Conservation (phyloP, 352 stramenopile species). For the Globisporangium recalcitrans region DNA sequence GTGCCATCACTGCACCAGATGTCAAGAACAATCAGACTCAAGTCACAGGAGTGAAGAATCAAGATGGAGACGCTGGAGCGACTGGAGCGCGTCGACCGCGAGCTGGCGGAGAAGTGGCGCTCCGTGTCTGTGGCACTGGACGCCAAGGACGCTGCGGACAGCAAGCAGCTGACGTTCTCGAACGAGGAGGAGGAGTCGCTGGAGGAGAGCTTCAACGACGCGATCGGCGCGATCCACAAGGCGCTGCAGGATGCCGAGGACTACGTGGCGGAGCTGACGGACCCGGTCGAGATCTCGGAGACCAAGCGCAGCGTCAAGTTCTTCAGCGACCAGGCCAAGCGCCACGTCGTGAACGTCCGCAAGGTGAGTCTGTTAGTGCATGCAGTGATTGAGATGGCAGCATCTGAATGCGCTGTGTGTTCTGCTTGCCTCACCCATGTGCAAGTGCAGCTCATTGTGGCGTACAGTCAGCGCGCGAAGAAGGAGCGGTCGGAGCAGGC, state of each 20-base stretch:
- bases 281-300: conserved; percentile 23
- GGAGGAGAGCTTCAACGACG: conserved; percentile 52
- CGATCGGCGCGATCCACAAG: conserved; percentile 29
- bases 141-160: not conserved
- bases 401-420: not conserved
- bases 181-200: conserved; percentile 53
- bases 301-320: conserved; percentile 25
- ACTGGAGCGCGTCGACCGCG: conserved; percentile 31
- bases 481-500: conserved; percentile 48
- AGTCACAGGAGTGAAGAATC: not conserved
- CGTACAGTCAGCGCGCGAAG: conserved; percentile 62
- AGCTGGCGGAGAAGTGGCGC: conserved; percentile 36
- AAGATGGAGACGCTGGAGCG: conserved; percentile 36
- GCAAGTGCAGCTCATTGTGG: conserved; percentile 37
- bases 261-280: conserved; percentile 32
- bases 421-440: not conserved
- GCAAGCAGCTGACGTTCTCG: conserved; percentile 43
- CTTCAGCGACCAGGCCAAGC: conserved; percentile 31
- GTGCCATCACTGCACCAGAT: no score
- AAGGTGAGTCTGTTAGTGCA: no score
- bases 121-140: conserved; percentile 44
- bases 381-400: not conserved
- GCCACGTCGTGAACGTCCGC: conserved; percentile 31
- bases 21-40: no score
- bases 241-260: conserved; percentile 40